Evolutionary conservation across 1,139 yeast species (phyloP).

Genomic region (Schwanniomyces etchellsii): DNA sequence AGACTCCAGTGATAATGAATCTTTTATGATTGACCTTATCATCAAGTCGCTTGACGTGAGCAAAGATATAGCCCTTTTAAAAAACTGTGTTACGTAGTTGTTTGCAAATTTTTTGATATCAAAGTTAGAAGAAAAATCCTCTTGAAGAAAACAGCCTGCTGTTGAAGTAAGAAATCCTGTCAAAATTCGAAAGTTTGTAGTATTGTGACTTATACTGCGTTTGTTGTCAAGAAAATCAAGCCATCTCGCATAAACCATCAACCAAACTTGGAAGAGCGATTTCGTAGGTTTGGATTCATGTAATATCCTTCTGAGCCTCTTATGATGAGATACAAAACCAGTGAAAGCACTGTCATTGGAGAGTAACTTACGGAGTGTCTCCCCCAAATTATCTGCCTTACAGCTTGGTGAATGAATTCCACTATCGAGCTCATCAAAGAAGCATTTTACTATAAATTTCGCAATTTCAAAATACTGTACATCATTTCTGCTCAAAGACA

Average conservation of each 20-base stretch:
- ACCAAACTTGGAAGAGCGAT: constrained; percentile 59
- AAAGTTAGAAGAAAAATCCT: constrained; percentile 21
- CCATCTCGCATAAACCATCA: constrained; percentile 56
- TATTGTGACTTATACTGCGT: constrained; percentile 23
- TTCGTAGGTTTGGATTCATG: constrained; percentile 55
- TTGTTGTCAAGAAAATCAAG: constrained; percentile 22
- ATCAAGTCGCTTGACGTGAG: constrained; percentile 47
- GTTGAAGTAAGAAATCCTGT: constrained; percentile 59
- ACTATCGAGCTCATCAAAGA: constrained; percentile 30
- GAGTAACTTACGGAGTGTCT: constrained; percentile 44
- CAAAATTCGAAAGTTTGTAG: constrained; percentile 48
- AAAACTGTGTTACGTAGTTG: constrained; percentile 34
- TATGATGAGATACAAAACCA: constrained; percentile 74
- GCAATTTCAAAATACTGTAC: constrained; percentile 51
- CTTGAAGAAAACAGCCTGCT: constrained; percentile 47
- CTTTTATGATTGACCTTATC: constrained; percentile 41
- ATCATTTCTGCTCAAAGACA: constrained; percentile 53
- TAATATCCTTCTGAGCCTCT: constrained; percentile 52
- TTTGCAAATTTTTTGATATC: constrained; percentile 19
- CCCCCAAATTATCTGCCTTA: constrained; percentile 23
- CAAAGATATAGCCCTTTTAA: constrained; percentile 46
- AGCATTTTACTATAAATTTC: constrained; percentile 41
- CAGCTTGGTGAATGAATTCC: constrained; percentile 5
- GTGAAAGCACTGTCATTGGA: constrained; percentile 61
- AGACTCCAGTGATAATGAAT: constrained; percentile 41